Conservation (phyloP, 306 rosid genomes). For the Senna siamea region DNA sequence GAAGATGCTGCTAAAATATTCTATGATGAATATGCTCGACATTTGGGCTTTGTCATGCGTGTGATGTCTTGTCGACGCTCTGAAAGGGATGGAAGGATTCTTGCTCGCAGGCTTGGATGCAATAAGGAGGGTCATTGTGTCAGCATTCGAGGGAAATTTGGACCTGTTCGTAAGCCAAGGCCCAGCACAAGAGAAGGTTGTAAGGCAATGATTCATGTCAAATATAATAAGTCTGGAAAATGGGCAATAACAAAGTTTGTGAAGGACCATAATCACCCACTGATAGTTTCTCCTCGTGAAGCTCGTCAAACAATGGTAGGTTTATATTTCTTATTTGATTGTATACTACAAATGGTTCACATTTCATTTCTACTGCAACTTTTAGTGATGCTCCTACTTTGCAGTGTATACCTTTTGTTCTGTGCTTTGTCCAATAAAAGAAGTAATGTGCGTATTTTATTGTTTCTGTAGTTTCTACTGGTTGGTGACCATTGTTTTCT, state of each 20-base stretch:
- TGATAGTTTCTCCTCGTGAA: constrained; percentile 89
- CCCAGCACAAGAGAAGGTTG: constrained; percentile 96
- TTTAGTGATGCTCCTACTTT: neutral
- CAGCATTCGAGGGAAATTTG: constrained; percentile 77
- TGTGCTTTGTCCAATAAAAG: neutral
- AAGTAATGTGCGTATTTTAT: neutral
- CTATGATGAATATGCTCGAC: constrained; percentile 88
- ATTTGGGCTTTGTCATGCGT: constrained; percentile 89
- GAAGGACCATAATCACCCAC: constrained; percentile 89
- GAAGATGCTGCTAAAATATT: constrained; percentile 97
- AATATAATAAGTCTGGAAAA: constrained; percentile 82
- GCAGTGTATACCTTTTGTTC: neutral
- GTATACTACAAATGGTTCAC: neutral
- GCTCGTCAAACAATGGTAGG: constrained; percentile 95
- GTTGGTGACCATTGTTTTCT: neutral
- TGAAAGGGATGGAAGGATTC: constrained; percentile 93
- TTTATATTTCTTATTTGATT: constrained; percentile 36
- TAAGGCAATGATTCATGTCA: constrained; percentile 95
- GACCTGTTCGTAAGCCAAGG: constrained; percentile 79
- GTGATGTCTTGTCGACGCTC: constrained; percentile 99
- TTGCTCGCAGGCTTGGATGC: constrained; percentile 94
- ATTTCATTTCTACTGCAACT: constrained; percentile 2
- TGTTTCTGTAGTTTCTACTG: constrained; percentile 25
- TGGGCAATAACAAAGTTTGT: constrained; percentile 94
- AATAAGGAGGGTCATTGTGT: constrained; percentile 90